Conservation (phyloP, 108 stramenopile species). For the Seminavis robusta region DNA sequence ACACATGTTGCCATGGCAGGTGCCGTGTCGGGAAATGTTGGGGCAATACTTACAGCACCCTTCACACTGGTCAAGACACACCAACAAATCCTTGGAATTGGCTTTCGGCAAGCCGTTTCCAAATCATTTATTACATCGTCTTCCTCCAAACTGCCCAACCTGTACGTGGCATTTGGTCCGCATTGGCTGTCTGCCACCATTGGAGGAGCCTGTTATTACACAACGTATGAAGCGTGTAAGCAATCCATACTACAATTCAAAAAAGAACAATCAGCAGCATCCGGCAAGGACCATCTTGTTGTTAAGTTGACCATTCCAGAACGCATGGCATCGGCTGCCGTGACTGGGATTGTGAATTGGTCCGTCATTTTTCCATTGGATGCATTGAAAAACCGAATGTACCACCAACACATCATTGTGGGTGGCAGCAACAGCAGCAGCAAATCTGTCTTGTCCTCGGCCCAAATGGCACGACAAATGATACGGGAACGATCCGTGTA, state of each 20-base stretch:
- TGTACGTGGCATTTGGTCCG: constrained; percentile 53
- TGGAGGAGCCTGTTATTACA: constrained; percentile 57
- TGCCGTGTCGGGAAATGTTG: constrained; percentile 38
- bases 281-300: not conserved
- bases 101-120: constrained; percentile 43
- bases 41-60: constrained; percentile 50
- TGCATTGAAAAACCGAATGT: constrained; percentile 52
- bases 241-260: constrained; percentile 25
- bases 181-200: constrained; percentile 58
- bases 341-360: constrained; percentile 72
- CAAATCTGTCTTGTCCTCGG: constrained; percentile 8
- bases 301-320: constrained; percentile 32
- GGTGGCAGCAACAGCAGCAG: too few species aligned
- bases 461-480: constrained; percentile 18
- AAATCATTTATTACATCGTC: constrained; percentile 20
- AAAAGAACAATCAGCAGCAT: not conserved
- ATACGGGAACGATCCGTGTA: constrained; percentile 42
- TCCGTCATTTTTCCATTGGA: constrained; percentile 67
- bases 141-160: constrained; percentile 15
- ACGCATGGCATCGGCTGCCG: constrained; percentile 66
- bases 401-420: constrained; percentile 9
- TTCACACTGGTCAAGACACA: constrained; percentile 64
- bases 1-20: constrained; percentile 56
- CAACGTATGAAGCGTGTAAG: constrained; percentile 58
- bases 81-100: constrained; percentile 61